These are phyloP conservation scores for Entomortierella parvispora DNA, from an alignment of 192 early-diverging fungal genomes.

Conservation along the genomic window DNA sequence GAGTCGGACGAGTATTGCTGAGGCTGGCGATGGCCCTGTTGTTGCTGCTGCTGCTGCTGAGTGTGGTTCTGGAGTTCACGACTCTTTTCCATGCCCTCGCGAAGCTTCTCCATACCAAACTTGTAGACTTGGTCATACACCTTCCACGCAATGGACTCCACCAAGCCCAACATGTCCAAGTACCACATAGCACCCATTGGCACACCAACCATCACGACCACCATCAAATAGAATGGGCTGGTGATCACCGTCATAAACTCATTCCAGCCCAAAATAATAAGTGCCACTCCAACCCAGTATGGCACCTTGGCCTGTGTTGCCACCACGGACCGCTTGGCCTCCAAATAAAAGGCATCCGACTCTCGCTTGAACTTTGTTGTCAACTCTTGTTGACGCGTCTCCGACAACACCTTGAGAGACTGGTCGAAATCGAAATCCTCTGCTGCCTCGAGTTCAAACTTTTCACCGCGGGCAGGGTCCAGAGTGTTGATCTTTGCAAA, in stretches of 20 bases:
- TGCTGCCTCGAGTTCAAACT: conserved; percentile 42
- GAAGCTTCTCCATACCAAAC: conserved; percentile 41
- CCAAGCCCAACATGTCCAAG: conserved; percentile 74
- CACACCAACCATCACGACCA: conserved; percentile 66
- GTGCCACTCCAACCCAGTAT: conserved; percentile 79
- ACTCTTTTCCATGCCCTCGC: conserved; percentile 37
- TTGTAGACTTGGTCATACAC: conserved; percentile 49
- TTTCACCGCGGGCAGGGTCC: conserved; percentile 43
- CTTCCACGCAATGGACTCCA: conserved; percentile 55
- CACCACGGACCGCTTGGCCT: conserved; percentile 96
- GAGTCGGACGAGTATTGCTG: conserved; percentile 28
- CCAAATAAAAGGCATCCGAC: conserved; percentile 90
- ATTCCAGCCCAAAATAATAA: conserved; percentile 94
- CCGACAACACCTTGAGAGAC: conserved; percentile 70
- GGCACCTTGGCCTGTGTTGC: conserved; percentile 88
- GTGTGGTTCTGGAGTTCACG: conserved; percentile 3
- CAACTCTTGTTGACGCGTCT: conserved; percentile 74
- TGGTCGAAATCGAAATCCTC: conserved; percentile 68
- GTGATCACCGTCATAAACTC: conserved; percentile 88
- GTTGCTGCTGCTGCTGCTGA: conserved; percentile 10
- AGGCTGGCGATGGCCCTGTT: conserved; percentile 19
- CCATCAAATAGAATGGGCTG: conserved; percentile 87
- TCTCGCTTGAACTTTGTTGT: conserved; percentile 87
- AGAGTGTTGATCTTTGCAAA: conserved; percentile 79
- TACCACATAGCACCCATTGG: conserved; percentile 69